Evolutionary conservation across 352 stramenopile genomes (phyloP).

Genomic region (Phytophthora melonis): DNA sequence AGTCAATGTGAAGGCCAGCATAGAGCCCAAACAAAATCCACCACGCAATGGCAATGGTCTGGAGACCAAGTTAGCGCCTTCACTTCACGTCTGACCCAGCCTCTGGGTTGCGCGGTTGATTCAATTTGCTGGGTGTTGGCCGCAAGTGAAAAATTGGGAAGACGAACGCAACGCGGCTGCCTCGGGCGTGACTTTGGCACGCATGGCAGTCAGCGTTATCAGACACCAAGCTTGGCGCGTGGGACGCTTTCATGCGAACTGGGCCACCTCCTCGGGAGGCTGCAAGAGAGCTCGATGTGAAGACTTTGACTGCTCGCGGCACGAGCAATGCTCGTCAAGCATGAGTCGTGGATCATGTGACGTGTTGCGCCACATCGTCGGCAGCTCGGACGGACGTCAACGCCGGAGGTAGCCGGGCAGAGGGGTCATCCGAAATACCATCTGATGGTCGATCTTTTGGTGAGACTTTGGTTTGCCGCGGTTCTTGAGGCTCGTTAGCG

Average conservation of each 20-base stretch:
- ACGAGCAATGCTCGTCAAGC: not conserved
- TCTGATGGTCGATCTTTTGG: slow-evolving; percentile 25
- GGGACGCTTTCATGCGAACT: too few species aligned
- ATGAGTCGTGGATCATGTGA: not conserved
- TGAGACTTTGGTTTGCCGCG: slow-evolving; percentile 3
- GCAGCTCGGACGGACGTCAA: slow-evolving; percentile 4
- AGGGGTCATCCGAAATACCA: slow-evolving; percentile 14
- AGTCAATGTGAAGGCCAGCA: too few species aligned
- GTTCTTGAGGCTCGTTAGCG: slow-evolving; percentile 12
- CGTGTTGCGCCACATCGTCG: slow-evolving; percentile 2
- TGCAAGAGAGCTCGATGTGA: not conserved
- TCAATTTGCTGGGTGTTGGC: not conserved
- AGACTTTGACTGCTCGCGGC: not conserved
- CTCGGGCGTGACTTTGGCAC: slow-evolving; percentile 4
- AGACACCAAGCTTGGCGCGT: not conserved
- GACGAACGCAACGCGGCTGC: slow-evolving; percentile 20
- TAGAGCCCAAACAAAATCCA: not conserved
- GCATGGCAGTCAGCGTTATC: not conserved
- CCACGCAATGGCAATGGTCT: not conserved
- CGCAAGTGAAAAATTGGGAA: slow-evolving; percentile 27
- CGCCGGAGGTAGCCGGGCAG: slow-evolving; percentile 7
- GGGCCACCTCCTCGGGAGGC: too few species aligned
- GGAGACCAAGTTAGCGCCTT: not conserved
- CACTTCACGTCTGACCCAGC: not conserved
- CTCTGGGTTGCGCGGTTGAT: slow-evolving; percentile 7